Evolutionary conservation across 805 yeast genomes (phyloP).

Genomic region (Candida suzukii): DNA sequence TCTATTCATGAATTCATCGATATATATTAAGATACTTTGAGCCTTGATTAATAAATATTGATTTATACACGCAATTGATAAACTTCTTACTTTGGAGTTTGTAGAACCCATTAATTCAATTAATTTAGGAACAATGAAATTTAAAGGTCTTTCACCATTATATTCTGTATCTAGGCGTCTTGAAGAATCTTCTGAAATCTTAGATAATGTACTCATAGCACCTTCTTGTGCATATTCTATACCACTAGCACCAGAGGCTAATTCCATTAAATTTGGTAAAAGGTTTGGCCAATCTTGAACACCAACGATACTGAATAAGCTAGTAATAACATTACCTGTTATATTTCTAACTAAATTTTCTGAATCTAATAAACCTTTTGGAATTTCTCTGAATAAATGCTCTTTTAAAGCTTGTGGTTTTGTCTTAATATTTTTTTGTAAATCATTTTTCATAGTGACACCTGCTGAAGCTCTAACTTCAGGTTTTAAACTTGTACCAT

Average conservation of each 20-base stretch:
- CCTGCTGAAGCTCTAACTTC: constrained; percentile 86
- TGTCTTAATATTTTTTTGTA: constrained; percentile 34
- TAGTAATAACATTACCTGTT: constrained; percentile 84
- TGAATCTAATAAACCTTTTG: constrained; percentile 43
- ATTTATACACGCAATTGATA: constrained; percentile 64
- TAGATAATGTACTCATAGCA: constrained; percentile 72
- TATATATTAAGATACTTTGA: constrained; percentile 53
- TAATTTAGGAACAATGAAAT: constrained; percentile 59
- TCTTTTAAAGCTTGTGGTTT: constrained; percentile 23
- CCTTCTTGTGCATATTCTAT: constrained; percentile 51
- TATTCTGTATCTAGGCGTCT: constrained; percentile 56
- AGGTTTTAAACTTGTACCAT: constrained; percentile 39
- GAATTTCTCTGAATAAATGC: constrained; percentile 28
- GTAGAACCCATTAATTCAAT: constrained; percentile 41
- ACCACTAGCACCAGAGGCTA: constrained; percentile 44
- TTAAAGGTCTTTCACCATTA: constrained; percentile 61
- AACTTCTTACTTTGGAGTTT: constrained; percentile 46
- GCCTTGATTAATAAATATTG: constrained; percentile 65
- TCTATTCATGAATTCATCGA: constrained; percentile 59
- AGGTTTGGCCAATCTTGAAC: constrained; percentile 67
- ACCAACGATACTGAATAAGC: constrained; percentile 64
- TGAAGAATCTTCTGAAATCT: constrained; percentile 86
- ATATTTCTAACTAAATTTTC: constrained; percentile 71
- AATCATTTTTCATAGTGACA: constrained; percentile 68
- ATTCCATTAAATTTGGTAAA: constrained; percentile 58